Conservation (phyloP, 164 flowering plant genomes). For the Nelumbo lutea region DNA sequence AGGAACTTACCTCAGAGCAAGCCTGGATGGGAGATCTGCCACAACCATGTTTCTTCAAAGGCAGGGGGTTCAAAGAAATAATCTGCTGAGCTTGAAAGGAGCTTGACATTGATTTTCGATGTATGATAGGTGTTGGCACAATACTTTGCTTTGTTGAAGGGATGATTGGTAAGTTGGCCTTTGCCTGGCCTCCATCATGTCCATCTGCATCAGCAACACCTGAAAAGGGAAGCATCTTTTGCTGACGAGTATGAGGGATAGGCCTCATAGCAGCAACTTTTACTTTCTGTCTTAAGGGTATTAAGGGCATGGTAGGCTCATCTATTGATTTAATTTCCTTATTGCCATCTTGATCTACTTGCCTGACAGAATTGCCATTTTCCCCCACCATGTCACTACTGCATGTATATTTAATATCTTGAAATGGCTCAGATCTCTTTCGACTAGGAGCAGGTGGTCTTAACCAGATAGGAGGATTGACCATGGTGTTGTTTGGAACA, state of each 20-base stretch:
- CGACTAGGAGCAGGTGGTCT: slow-evolving; percentile 68
- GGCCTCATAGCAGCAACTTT: slow-evolving; percentile 92
- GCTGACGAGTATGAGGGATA: slow-evolving; percentile 70
- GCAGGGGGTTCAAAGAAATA: slow-evolving; percentile 86
- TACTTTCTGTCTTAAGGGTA: slow-evolving; percentile 35
- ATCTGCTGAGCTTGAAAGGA: slow-evolving; percentile 76
- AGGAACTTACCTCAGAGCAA: slow-evolving; percentile 83
- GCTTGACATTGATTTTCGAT: slow-evolving; percentile 62
- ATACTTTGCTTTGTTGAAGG: slow-evolving; percentile 49
- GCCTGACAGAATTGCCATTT: slow-evolving; percentile 12
- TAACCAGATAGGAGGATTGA: slow-evolving; percentile 63
- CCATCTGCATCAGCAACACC: slow-evolving; percentile 50
- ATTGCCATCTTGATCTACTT: slow-evolving; percentile 15
- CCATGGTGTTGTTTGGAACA: slow-evolving; percentile 12
- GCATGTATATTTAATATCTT: slow-evolving; percentile 14
- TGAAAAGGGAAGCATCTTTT: slow-evolving; percentile 70
- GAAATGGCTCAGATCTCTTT: slow-evolving; percentile 40
- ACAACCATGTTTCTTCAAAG: slow-evolving; percentile 97
- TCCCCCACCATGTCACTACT: slow-evolving; percentile 9
- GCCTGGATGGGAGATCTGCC: slow-evolving; percentile 72
- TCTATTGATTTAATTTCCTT: slow-evolving; percentile 21
- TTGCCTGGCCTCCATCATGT: slow-evolving; percentile 44
- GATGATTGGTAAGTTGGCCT: slow-evolving; percentile 34
- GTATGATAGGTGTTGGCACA: slow-evolving; percentile 40
- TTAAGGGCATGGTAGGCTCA: slow-evolving; percentile 13